These are phyloP conservation scores for Trichomonascus vanleenenianus DNA, from an alignment of 805 yeast species.

Conservation along the genomic window DNA sequence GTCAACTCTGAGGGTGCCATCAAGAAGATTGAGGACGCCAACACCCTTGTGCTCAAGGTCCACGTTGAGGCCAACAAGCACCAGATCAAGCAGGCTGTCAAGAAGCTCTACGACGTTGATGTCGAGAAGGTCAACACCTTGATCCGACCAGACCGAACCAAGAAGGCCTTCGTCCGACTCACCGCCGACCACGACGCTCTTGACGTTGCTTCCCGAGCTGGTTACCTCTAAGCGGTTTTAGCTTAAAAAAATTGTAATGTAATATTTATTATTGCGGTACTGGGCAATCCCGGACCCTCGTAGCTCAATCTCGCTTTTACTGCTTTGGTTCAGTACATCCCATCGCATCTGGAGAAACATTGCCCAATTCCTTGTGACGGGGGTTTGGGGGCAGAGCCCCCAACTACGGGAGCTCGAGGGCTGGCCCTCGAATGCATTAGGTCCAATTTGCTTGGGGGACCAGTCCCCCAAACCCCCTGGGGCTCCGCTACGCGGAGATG, in stretches of 20 bases:
- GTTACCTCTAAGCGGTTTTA: constrained; percentile 68
- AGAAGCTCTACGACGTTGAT: constrained; percentile 96
- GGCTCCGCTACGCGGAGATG: too few relatives aligned
- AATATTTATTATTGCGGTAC: neutral
- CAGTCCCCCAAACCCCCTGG: too few relatives aligned
- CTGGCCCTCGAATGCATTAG: too few relatives aligned
- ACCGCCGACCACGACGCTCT: constrained; percentile 99
- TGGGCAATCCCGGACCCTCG: neutral
- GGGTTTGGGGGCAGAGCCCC: too few relatives aligned
- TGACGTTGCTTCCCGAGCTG: constrained; percentile 99
- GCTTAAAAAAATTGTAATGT: neutral
- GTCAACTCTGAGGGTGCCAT: constrained; percentile 97
- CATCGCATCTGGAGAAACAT: too few relatives aligned
- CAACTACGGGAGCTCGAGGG: too few relatives aligned
- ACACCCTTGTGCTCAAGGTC: constrained; percentile 98
- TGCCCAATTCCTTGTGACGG: too few relatives aligned
- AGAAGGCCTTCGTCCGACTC: constrained; percentile 98
- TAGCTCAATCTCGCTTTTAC: neutral
- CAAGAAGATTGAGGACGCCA: constrained; percentile 99
- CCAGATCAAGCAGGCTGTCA: constrained; percentile 97
- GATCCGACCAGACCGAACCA: constrained; percentile 98
- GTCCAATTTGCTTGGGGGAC: too few relatives aligned
- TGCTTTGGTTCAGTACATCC: too few relatives aligned
- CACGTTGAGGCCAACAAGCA: constrained; percentile 95
- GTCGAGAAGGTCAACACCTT: constrained; percentile 91